Conservation (phyloP, 306 rosid genomes). For the Trichosanthes cucumerina region DNA sequence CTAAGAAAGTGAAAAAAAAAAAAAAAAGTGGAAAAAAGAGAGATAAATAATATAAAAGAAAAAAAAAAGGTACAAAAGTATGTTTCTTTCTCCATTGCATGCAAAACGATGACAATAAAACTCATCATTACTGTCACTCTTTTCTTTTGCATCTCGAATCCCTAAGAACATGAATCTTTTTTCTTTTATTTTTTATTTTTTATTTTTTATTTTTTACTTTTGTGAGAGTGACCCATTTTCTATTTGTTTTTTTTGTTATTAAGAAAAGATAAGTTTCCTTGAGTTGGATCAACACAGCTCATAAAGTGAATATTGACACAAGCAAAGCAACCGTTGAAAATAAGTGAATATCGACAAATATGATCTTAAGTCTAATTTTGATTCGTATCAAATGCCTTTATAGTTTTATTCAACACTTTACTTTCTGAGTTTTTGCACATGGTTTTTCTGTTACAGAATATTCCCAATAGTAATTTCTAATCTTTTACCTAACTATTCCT, state of each 20-base stretch:
- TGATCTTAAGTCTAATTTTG: neutral
- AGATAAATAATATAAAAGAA: conserved; percentile 2
- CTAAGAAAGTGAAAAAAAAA: conserved; percentile 31
- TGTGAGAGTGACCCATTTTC: neutral
- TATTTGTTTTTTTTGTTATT: neutral
- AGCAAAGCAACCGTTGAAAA: neutral
- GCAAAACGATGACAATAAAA: conserved; percentile 51
- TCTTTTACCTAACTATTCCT: no score
- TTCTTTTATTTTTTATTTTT: neutral
- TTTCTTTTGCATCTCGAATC: conserved; percentile 47
- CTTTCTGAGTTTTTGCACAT: neutral
- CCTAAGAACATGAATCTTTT: conserved; percentile 40
- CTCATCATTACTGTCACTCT: conserved; percentile 62
- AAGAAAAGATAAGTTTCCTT: neutral
- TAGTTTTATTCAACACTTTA: neutral
- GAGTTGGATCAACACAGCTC: conserved; percentile 4
- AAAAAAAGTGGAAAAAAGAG: conserved; percentile 9
- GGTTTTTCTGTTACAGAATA: no score
- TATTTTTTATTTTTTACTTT: conserved; percentile 10
- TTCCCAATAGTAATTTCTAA: no score
- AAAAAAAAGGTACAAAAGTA: conserved; percentile 32
- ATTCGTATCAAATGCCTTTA: neutral
- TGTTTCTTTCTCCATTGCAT: conserved; percentile 37
- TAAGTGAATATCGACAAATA: neutral
- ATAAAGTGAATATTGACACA: neutral